Evolutionary conservation across 2,329 filamentous ascomycete species (phyloP), one percentile per base, ranked within the genome.

Genomic region (Fusarium circinatum): DNA sequence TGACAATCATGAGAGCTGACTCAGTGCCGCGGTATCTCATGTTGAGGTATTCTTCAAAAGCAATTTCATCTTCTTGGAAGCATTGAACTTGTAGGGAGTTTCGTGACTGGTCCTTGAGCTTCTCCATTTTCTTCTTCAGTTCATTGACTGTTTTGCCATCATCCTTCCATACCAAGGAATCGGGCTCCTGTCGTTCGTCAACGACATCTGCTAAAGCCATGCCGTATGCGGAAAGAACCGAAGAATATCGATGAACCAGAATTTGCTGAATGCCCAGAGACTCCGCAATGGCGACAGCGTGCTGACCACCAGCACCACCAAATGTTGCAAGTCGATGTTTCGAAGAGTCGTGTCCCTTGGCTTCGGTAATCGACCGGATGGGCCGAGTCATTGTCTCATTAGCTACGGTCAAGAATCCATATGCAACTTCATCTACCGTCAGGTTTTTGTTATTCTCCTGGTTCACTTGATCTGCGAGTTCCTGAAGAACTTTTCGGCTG

Each of bases 191-290:
- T 36, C 92, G 88, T 83, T 98, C 95, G 73, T 98, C 94, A 0
- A 98, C 95, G 0, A 98, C 95, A 78, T 98, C 95, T 17, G 95
- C 95, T 9, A 98, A 84, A 1, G 95, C 94, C 93, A 98, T 97
- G 14, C 95, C 95, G 75, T 97, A 97, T 0, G 95, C 95, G 2
- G 94, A 97, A 1, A 98, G 86, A 2, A 98, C 93, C 0, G 94
- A 97, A 1, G 94, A 97, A 81, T 97, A 97, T 59, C 93, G 87
- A 80, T 97, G 95, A 6, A 98, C 88, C 15, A 98, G 86, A 39
- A 97, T 96, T 79, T 97, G 94, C 30, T 89, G 90, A 73, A 98
- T 95, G 0, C 94, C 94, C 3, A 98, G 85, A 6, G 93, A 93
- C 78, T 94, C 91, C 2, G 94, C 95, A 75, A 98, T 97, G 3